Evolutionary conservation across 768 basidiomycete species (phyloP), one percentile per base, ranked within the genome.

Genomic region (Podaxis mareebaensis): DNA sequence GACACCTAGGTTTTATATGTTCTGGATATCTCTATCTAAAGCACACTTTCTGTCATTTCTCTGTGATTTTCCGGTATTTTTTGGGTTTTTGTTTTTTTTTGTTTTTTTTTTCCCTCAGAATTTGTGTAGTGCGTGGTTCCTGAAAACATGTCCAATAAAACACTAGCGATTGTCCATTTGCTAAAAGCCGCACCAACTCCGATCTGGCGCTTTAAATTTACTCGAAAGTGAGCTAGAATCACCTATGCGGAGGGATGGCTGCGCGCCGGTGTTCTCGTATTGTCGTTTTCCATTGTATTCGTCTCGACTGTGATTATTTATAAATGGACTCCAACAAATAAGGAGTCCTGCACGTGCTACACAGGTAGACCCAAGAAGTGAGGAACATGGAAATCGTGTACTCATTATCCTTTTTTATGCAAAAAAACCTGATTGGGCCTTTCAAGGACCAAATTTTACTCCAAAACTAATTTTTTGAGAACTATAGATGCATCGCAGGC

Each of bases 141-240:
- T 30, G 7, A 30, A 30, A 46, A n/a, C 13, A 17, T 46, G 17
- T 4, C 3, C 44, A 46, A 46, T 46, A 15, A 53, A 51, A 15
- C 52, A 53, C 52, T 30, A 26, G 52, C 30, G 53, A 53, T 28
- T 30, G 52, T 53, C 52, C 7, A 33, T 53, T 15, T 30, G 15
- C 30, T 33, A 28, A 53, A 33, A 28, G 24, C 26, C 52, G 52
- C 52, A 53, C 52, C 26, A 53, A 53, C 52, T 53, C 52, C 52
- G 52, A 15, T 53, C 24, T 30, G 8, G 15, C 3, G 1, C 24
- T 17, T 15, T 33, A 13, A 15, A 15, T 46, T 20, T 15, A 6
- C 44, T 46, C 44, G 15, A 46, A 46, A 46, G 44, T 46, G 20
- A n/a, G 20, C 17, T 20, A 46, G 44, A 46, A 46, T 15, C 17